Base-by-base conservation (phyloP, 2,329 filamentous ascomycete species). In the Hymenoscyphus albidus region DNA sequence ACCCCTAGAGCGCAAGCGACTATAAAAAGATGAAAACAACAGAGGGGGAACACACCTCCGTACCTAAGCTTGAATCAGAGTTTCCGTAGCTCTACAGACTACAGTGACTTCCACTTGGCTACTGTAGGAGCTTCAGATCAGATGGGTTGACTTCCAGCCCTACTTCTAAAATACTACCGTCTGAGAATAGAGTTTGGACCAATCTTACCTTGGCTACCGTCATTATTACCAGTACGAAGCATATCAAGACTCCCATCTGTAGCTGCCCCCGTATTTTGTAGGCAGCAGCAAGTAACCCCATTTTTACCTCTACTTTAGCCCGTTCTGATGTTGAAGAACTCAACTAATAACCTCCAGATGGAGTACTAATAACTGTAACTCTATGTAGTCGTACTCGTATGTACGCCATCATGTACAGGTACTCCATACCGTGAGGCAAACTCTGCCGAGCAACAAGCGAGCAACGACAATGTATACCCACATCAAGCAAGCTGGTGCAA, bases 111-210 rank as follows among this genome's bases (percentile, higher is more conserved):
- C 10, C 48, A 54, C 18, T 51, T 51, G 44, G 2, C 48, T 27
- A 27, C 27, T 27, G 13, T 13, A 18, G 48, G 48, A 10, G 10
- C 48, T 54, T 22, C 22, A 22, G 18, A 22, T 12, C n/a, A 54
- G 48, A 54, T 35, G 35, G 35, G 35, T 35, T 35, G 35, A 54
- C 48, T 54, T 54, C 48, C 48, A 54, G 48, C 48, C 48, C 48
- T 27, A 27, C 27, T 27, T 27, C 27, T 54, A 54, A 54, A 54
- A 54, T 54, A 54, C 18, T 54, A 54, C 18, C 48, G 18, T 27
- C 22, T 18, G 10, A 54, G 22, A 54, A 54, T 22, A 27, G 48
- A 54, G 48, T 54, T 54, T 54, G 48, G 18, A 4, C 48, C 10
- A 22, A 27, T 54, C 22, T 54, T 54, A 14, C 18, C 18, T 27